Percentiles rank a stretch among this genome's conserved stretches.
Conservation (phyloP, 805 yeast genomes). For the Candida awuae region DNA sequence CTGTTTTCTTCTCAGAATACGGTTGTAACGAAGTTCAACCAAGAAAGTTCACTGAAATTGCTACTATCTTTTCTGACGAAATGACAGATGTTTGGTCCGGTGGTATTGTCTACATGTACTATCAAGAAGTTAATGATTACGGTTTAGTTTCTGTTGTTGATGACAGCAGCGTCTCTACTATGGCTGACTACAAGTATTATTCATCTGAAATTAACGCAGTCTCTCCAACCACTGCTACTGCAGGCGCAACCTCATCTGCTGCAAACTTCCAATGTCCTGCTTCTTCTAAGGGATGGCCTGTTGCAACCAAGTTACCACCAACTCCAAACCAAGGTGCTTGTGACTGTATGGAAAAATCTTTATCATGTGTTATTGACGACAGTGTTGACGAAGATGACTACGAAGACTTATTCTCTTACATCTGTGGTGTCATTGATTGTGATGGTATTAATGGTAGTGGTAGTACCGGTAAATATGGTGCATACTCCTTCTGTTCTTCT, state of each 20-base stretch:
- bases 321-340: constrained; percentile 62
- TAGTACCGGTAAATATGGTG: constrained; percentile 59
- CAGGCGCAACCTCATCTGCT: constrained; percentile 33
- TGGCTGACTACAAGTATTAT: constrained; percentile 57
- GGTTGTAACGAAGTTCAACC: constrained; percentile 69
- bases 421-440: constrained; percentile 53
- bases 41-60: constrained; percentile 67
- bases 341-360: constrained; percentile 50
- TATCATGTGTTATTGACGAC: constrained; percentile 52
- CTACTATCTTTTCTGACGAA: constrained; percentile 49
- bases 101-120: constrained; percentile 84
- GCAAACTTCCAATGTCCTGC: constrained; percentile 57
- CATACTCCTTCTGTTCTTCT: constrained; percentile 61
- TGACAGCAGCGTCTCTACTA: constrained; percentile 44
- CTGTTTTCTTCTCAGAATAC: constrained; percentile 74
- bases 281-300: constrained; percentile 49
- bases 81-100: constrained; percentile 88
- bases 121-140: constrained; percentile 65
- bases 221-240: constrained; percentile 43
- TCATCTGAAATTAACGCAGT: constrained; percentile 48
- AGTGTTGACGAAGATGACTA: constrained; percentile 50
- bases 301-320: constrained; percentile 66
- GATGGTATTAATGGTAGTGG: constrained; percentile 56
- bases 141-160: constrained; percentile 57
- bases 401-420: constrained; percentile 45